phyloP scores from a whole-genome alignment of 352 stramenopile genomes.

The Plasmopara muralis region DNA sequence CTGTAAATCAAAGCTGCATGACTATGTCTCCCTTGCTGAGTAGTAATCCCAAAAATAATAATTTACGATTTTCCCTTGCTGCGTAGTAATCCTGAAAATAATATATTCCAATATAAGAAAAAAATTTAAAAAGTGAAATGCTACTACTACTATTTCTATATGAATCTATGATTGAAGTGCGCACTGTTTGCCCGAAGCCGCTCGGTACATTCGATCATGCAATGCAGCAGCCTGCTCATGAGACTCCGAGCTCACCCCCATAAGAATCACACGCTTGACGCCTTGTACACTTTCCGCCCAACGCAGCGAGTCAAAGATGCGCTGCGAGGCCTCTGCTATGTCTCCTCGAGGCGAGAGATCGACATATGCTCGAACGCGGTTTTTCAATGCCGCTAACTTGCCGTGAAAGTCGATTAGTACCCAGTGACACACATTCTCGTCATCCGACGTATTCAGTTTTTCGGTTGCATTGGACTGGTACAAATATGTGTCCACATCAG shows the following conservation, averaged over 20 bases:
- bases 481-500: constrained; percentile 89
- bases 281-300: constrained; percentile 72
- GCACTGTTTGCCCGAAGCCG: constrained; percentile 66
- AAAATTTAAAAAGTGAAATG: no score
- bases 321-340: constrained; percentile 57
- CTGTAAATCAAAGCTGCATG: no score
- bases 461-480: constrained; percentile 39
- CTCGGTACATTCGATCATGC: constrained; percentile 79
- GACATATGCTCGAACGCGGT: constrained; percentile 56
- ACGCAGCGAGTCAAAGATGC: constrained; percentile 80
- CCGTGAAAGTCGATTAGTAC: constrained; percentile 81
- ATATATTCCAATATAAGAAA: no score
- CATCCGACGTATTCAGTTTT: constrained; percentile 23
- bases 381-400: constrained; percentile 37
- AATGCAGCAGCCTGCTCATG: constrained; percentile 74
- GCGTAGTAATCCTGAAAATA: no score
- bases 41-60: no score
- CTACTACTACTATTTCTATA: no score
- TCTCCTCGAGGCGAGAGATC: constrained; percentile 71
- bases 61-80: no score
- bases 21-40: no score
- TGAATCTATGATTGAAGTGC: constrained; percentile 18
- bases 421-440: constrained; percentile 40
- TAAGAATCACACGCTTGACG: constrained; percentile 67
- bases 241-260: constrained; percentile 37